phyloP scores from a whole-genome alignment of 208 protist genomes.

The Strigomonas oncopelti region DNA sequence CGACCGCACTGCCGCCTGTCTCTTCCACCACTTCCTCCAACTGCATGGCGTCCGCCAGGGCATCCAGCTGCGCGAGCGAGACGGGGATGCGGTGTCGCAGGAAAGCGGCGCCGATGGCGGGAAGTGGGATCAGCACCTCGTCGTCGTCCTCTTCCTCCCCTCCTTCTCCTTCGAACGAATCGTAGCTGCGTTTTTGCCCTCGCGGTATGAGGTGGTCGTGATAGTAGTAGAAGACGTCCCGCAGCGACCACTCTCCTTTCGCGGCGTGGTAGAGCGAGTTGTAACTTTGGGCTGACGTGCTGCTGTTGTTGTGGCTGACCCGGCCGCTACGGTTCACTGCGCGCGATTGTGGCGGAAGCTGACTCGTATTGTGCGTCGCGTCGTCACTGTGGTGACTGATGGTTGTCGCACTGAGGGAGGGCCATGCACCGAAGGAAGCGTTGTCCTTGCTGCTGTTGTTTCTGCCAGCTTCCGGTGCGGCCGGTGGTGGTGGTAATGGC shows the following conservation, averaged over 20 bases:
- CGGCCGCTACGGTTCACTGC: background rate
- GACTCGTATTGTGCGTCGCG: background rate
- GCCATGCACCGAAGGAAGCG: background rate
- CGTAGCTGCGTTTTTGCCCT: no score
- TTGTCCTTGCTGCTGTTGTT: background rate
- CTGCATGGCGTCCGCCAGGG: slow-evolving; percentile 57
- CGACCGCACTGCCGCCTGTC: background rate
- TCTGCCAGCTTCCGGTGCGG: no score
- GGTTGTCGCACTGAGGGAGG: background rate
- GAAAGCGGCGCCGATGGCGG: background rate
- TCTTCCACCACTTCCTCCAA: slow-evolving; percentile 8
- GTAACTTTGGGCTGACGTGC: background rate
- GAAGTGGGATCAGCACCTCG: background rate
- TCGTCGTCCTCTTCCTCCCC: background rate
- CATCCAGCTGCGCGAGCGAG: slow-evolving; percentile 23
- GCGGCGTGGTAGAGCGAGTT: background rate
- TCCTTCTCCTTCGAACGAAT: no score
- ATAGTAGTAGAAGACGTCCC: slow-evolving; percentile 19
- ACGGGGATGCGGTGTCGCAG: background rate
- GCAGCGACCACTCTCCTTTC: slow-evolving; percentile 14
- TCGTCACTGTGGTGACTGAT: background rate
- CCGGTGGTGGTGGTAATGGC: no score
- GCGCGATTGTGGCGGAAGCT: background rate
- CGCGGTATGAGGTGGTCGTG: slow-evolving; percentile 1
- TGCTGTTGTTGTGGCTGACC: background rate